A percentile compares a stretch with the other conserved stretches of the same genome.
phyloP scores from a whole-genome alignment of 805 yeast genomes.

The Deakozyma indianensis region DNA sequence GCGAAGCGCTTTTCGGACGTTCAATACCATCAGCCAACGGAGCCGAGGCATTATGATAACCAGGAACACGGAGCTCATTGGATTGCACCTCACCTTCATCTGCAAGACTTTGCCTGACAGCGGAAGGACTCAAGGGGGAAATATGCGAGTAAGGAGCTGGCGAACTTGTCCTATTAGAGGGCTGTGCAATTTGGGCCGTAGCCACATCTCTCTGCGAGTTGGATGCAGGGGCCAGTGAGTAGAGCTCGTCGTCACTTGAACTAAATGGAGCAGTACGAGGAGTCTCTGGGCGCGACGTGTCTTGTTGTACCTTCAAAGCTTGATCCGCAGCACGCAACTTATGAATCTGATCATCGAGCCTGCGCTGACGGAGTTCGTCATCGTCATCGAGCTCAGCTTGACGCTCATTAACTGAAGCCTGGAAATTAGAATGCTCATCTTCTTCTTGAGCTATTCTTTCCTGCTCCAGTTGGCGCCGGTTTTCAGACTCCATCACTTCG shows the following conservation, averaged over 20 bases:
- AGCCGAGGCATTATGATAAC: neutral
- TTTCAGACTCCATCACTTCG: no score
- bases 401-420: no score
- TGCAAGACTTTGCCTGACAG: neutral
- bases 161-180: neutral
- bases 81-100: neutral
- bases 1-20: neutral
- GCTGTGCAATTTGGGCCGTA: neutral
- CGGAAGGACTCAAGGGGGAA: neutral
- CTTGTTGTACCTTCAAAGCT: no score
- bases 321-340: no score
- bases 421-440: no score
- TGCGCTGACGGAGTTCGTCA: no score
- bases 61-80: neutral
- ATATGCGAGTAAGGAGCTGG: neutral
- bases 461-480: no score
- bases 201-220: neutral
- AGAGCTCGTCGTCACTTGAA: neutral
- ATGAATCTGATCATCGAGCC: no score
- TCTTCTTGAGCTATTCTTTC: no score
- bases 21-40: neutral
- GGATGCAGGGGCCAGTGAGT: neutral
- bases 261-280: no score
- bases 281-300: no score
- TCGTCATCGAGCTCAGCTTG: no score